Evolutionary conservation across 2,329 filamentous ascomycete genomes (phyloP).

Genomic region (Cordyceps farinosa): DNA sequence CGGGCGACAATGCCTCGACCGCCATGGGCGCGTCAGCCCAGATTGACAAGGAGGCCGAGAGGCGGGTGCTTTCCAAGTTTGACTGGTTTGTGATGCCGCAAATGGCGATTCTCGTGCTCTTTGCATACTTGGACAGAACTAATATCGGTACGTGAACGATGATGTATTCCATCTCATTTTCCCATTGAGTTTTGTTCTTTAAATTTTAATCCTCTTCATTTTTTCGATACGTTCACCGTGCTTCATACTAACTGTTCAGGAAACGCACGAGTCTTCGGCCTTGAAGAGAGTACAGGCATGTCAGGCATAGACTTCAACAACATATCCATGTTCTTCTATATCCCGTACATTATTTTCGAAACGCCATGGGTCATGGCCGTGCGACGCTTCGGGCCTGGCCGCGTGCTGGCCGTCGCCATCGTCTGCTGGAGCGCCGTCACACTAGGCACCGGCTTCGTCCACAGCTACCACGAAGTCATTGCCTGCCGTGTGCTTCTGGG

Average conservation of each 20-base stretch:
- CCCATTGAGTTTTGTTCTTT: too few species aligned
- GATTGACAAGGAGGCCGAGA: constrained; percentile 6
- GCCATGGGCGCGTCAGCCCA: background rate
- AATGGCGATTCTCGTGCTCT: constrained; percentile 25
- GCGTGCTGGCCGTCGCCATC: constrained; percentile 29
- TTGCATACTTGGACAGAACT: constrained; percentile 28
- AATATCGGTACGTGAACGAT: constrained; percentile 23
- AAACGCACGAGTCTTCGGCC: constrained; percentile 34
- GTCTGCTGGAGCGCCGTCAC: constrained; percentile 32
- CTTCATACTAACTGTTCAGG: constrained; percentile 19
- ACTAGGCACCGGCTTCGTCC: constrained; percentile 31
- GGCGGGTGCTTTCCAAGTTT: constrained; percentile 25
- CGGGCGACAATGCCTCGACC: constrained; percentile 11
- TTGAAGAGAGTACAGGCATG: constrained; percentile 31
- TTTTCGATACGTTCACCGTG: too few species aligned
- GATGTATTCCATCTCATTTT: background rate
- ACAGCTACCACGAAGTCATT: constrained; percentile 27
- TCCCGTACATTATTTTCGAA: constrained; percentile 33
- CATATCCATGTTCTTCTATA: constrained; percentile 29
- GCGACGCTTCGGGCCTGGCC: constrained; percentile 28
- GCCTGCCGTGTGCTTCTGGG: constrained; percentile 31
- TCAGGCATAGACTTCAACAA: constrained; percentile 30
- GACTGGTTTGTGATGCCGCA: constrained; percentile 29
- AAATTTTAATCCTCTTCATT: background rate
- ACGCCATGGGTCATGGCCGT: constrained; percentile 31